Evolutionary conservation across 345 rosid species (phyloP), one percentile per base, ranked within the genome.

Genomic region (Crucihimalaya himalaica): DNA sequence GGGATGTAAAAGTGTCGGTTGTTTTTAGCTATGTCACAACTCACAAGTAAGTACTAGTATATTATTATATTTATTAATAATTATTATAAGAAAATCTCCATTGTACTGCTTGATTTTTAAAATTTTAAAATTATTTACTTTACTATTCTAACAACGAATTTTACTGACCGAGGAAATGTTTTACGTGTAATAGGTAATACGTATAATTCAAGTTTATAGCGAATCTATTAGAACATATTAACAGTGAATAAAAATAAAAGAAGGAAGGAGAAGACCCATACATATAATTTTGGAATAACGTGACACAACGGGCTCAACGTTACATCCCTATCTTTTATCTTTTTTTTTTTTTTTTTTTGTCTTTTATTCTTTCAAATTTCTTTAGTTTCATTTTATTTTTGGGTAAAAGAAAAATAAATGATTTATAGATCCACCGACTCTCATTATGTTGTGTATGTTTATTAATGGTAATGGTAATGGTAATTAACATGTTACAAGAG

Each of bases 251-350:
- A 3, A 14, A 66, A 56, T 11, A 3, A 11, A 29, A 45, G 5
- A 47, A 46, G 63, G 74, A 55, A 70, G 63, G 47, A 70, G 74
- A 55, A 70, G 63, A 56, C 66, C 61, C 66, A 46, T 63, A 18
- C 46, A 62, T 62, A 40, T 63, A 76, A 70, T 35, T 63, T 76
- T 63, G 60, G 75, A 76, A 70, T 76, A 76, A 76, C 70, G 79
- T 69, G 59, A 18, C 21, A 29, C 67, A 60, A 66, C 45, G 23
- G 57, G 53, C 63, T 53, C 27, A 43, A 61, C 32, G 70, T 69
- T 43, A 69, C 58, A 34, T 62, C 67, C 18, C 27, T 59, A 25
- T 61, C 69, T 40, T 57, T 57, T 6, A 15, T 64, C 48, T 73
- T 59, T 68, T 13, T 4, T 13, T 45, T n/a, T 9, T 10, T 6